phyloP scores from a whole-genome alignment of 1,284 basidiomycete genomes.

The Moesziomyces globuligerus region DNA sequence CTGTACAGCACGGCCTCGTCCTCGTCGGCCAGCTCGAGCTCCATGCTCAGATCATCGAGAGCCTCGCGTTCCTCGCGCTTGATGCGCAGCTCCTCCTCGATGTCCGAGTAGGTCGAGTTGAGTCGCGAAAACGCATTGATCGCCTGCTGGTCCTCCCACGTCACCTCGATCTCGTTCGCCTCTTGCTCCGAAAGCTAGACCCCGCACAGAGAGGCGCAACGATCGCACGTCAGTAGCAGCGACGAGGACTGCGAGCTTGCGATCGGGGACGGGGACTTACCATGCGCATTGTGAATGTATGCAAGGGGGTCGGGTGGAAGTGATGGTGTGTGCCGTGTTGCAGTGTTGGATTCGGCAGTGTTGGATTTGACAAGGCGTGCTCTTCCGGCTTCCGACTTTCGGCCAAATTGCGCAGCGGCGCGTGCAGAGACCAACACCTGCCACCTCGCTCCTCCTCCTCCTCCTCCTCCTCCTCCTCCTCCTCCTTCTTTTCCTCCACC shows the following conservation, averaged over 20 bases:
- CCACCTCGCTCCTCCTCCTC: background rate
- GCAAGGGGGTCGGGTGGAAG: background rate
- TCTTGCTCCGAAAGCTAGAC: constrained; percentile 52
- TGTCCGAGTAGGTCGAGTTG: constrained; percentile 79
- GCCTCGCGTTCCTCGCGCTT: constrained; percentile 91
- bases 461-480: background rate
- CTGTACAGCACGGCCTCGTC: constrained; percentile 75
- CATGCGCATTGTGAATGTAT: constrained; percentile 38
- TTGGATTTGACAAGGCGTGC: constrained; percentile 5
- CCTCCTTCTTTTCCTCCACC: background rate
- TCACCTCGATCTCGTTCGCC: constrained; percentile 80
- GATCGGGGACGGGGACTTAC: constrained; percentile 6
- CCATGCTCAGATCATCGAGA: constrained; percentile 84
- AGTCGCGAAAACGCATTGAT: constrained; percentile 94
- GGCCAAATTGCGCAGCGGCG: background rate
- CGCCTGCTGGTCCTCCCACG: constrained; percentile 93
- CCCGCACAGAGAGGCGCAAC: no score
- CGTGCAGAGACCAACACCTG: constrained; percentile 14
- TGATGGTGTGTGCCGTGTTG: background rate
- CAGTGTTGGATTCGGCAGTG: constrained; percentile 1
- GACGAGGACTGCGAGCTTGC: background rate
- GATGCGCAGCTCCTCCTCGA: constrained; percentile 78
- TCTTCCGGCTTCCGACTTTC: background rate
- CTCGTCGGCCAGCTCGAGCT: constrained; percentile 75
- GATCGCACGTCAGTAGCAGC: background rate